Evolutionary conservation across 2,329 filamentous ascomycete genomes (phyloP).

Genomic region (Fusarium sororula): DNA sequence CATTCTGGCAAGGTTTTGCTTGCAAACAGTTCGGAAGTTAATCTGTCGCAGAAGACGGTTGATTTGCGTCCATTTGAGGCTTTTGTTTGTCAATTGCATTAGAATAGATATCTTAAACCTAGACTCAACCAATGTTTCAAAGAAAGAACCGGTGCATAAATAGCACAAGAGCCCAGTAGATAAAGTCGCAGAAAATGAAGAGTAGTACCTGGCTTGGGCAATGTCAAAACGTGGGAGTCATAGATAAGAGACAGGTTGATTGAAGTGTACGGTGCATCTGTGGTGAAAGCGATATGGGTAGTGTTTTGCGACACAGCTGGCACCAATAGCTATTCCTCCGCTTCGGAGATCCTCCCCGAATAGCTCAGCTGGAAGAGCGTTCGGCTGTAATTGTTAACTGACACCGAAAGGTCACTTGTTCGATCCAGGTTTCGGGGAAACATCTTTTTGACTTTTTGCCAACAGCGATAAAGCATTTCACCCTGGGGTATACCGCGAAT

Average conservation of each 20-base stretch:
- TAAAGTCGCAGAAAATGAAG: background rate
- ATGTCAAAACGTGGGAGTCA: too few relatives aligned
- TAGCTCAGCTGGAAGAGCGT: slow-evolving; percentile 28
- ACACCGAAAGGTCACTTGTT: slow-evolving; percentile 28
- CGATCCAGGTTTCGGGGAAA: slow-evolving; percentile 25
- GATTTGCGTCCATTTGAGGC: slow-evolving; percentile 19
- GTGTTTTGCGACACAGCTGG: rapidly evolving
- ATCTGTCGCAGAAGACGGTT: background rate
- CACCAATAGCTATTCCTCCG: slow-evolving; percentile 21
- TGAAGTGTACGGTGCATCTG: background rate
- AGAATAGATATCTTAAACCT: background rate
- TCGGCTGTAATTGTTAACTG: slow-evolving; percentile 25
- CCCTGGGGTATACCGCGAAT: background rate
- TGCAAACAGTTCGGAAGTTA: slow-evolving; percentile 1
- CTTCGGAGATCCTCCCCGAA: slow-evolving; percentile 18
- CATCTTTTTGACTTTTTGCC: background rate
- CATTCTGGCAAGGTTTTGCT: slow-evolving; percentile 3
- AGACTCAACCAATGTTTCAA: background rate
- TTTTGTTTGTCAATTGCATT: background rate
- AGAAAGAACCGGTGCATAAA: too few relatives aligned
- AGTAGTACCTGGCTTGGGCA: too few relatives aligned
- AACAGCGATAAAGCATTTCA: too few relatives aligned
- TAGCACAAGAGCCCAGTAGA: background rate
- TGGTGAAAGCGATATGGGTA: rapidly evolving
- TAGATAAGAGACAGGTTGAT: too few relatives aligned